Conservation (phyloP, 192 early-diverging fungal genomes). For the Fimicolochytrium jonesii region DNA sequence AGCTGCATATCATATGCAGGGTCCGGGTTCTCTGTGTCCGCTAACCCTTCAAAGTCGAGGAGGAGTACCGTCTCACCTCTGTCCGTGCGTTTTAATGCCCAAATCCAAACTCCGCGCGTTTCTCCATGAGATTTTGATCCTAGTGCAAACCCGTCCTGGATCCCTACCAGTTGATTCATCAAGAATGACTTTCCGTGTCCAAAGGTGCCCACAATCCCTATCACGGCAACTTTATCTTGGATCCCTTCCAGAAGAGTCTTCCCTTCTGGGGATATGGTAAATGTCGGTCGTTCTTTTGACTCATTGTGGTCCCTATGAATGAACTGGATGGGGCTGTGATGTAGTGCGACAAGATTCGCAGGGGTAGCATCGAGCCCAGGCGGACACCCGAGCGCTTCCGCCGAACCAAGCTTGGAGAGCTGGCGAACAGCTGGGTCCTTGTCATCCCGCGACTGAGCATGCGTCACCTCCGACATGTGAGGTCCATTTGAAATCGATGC, state of each 20-base stretch:
- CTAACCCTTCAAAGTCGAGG: conserved; percentile 7
- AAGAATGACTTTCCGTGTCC: conserved; percentile 11
- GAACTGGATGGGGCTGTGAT: too few relatives aligned
- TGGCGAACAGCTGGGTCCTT: too few relatives aligned
- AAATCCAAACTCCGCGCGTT: conserved; percentile 15
- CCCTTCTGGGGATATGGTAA: too few relatives aligned
- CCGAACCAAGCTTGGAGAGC: too few relatives aligned
- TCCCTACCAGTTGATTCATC: conserved; percentile 11
- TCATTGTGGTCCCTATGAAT: too few relatives aligned
- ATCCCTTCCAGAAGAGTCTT: neutral
- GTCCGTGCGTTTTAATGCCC: conserved; percentile 2
- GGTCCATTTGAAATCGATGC: too few relatives aligned
- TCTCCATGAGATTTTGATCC: neutral
- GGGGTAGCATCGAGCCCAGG: too few relatives aligned
- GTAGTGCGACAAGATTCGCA: too few relatives aligned
- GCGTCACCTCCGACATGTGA: too few relatives aligned
- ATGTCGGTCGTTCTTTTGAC: too few relatives aligned
- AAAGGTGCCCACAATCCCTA: neutral
- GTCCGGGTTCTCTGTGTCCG: neutral
- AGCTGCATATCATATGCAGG: conserved; percentile 9
- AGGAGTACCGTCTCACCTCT: neutral
- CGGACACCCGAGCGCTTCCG: too few relatives aligned
- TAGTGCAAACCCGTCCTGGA: conserved; percentile 4
- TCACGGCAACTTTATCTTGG: neutral
- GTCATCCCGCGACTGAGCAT: too few relatives aligned